A percentile compares a stretch with the other conserved stretches of the same genome.
Evolutionary conservation across 176 grass and related monocot species (phyloP).

Genomic region (Panicum miliaceum): DNA sequence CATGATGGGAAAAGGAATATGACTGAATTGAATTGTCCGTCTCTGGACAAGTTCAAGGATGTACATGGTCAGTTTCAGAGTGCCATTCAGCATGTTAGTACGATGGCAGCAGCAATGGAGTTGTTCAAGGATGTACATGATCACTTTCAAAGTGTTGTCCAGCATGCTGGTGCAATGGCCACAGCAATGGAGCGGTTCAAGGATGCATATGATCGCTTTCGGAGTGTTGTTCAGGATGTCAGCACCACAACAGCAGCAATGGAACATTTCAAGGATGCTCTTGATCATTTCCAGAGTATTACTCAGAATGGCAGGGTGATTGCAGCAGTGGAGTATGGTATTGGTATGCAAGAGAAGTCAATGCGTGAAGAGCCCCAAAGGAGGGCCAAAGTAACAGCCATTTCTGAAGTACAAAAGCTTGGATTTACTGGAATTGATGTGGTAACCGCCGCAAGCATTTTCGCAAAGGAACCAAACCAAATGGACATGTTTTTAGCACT

Average conservation of each 20-base stretch:
- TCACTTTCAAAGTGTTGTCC: slow-evolving; percentile 44
- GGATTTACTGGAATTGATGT: slow-evolving; percentile 48
- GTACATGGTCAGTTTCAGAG: slow-evolving; percentile 31
- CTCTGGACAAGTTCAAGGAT: slow-evolving; percentile 36
- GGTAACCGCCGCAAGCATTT: slow-evolving; percentile 48
- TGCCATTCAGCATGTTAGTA: slow-evolving; percentile 20
- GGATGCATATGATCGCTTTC: slow-evolving; percentile 36
- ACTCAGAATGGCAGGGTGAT: neutral
- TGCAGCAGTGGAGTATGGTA: slow-evolving; percentile 13
- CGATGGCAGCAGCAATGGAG: slow-evolving; percentile 48
- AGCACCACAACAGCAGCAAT: slow-evolving; percentile 16
- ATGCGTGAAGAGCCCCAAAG: slow-evolving; percentile 38
- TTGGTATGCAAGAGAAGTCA: slow-evolving; percentile 33
- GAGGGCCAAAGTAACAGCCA: slow-evolving; percentile 53
- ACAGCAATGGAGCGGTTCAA: slow-evolving; percentile 49
- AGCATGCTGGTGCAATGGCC: slow-evolving; percentile 44
- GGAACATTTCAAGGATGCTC: slow-evolving; percentile 47
- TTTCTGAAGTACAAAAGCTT: slow-evolving; percentile 51
- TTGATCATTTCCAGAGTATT: slow-evolving; percentile 35
- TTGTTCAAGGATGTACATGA: slow-evolving; percentile 44
- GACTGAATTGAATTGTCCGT: slow-evolving; percentile 20
- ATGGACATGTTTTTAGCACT: slow-evolving; percentile 61
- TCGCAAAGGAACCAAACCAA: slow-evolving; percentile 54
- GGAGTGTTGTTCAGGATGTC: slow-evolving; percentile 30
- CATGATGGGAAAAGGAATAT: slow-evolving; percentile 32